phyloP scores from a whole-genome alignment of 768 basidiomycete genomes.

The Mycena amicta region DNA sequence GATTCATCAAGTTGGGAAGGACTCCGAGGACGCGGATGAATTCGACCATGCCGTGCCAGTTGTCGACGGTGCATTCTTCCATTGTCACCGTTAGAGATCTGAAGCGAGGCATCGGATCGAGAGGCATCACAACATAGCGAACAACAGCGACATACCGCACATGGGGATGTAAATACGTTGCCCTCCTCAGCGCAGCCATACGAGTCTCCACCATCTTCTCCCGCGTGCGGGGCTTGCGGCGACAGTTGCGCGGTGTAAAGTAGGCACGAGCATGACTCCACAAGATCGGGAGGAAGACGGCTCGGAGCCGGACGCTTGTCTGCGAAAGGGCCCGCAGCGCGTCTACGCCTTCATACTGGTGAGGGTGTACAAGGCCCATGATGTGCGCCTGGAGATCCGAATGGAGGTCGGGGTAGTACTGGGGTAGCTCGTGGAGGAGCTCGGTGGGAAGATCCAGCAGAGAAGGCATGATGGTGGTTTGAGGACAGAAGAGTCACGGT shows the following conservation, averaged over 20 bases:
- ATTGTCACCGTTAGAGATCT: slow-evolving; percentile 5
- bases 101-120: neutral
- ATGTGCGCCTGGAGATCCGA: too few species aligned
- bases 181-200: neutral
- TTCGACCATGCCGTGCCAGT: neutral
- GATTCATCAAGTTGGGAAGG: neutral
- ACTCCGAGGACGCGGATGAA: neutral
- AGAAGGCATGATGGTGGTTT: too few species aligned
- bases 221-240: neutral
- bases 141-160: neutral
- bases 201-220: neutral
- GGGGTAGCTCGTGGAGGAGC: too few species aligned
- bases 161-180: neutral
- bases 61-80: neutral
- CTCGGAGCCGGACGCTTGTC: neutral
- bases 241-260: neutral
- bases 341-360: too few species aligned
- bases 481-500: too few species aligned
- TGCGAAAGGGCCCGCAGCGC: neutral
- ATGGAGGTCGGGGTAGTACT: too few species aligned
- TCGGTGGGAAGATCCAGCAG: too few species aligned
- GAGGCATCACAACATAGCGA: too few species aligned
- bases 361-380: too few species aligned
- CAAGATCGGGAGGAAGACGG: neutral
- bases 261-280: neutral